Conservation (phyloP, 345 rosid species). For the Mercurialis annua region DNA sequence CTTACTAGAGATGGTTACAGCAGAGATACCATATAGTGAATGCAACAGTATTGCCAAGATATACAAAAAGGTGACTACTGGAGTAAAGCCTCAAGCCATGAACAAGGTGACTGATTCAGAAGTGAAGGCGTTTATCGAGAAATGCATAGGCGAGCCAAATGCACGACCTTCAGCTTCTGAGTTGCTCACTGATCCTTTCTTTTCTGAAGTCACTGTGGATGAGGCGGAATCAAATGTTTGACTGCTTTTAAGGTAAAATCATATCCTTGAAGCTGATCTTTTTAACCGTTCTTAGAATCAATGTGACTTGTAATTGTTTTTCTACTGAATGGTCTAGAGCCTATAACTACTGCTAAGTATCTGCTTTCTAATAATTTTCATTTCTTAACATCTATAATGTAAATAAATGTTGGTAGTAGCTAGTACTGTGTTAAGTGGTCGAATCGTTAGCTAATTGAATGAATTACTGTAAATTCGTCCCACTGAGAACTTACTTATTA, state of each 20-base stretch:
- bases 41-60: constrained; percentile 66
- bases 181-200: constrained; percentile 62
- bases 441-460: background rate
- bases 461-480: background rate
- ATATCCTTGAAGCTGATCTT: background rate
- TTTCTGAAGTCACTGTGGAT: constrained; percentile 38
- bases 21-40: constrained; percentile 69
- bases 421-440: background rate
- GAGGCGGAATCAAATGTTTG: constrained; percentile 29
- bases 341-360: background rate
- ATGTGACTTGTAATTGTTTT: background rate
- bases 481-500: background rate
- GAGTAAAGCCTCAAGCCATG: constrained; percentile 53
- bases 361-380: background rate
- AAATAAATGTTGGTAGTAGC: constrained; percentile 5
- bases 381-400: background rate
- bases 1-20: constrained; percentile 63
- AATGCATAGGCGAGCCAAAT: constrained; percentile 57
- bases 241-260: constrained; percentile 4
- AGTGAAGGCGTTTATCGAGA: constrained; percentile 56
- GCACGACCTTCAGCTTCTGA: constrained; percentile 64
- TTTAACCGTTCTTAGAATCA: constrained; percentile 6
- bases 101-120: constrained; percentile 44
- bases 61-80: constrained; percentile 62
- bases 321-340: background rate